phyloP scores from a whole-genome alignment of 2,329 filamentous ascomycete genomes.

The Alternaria sp. region DNA sequence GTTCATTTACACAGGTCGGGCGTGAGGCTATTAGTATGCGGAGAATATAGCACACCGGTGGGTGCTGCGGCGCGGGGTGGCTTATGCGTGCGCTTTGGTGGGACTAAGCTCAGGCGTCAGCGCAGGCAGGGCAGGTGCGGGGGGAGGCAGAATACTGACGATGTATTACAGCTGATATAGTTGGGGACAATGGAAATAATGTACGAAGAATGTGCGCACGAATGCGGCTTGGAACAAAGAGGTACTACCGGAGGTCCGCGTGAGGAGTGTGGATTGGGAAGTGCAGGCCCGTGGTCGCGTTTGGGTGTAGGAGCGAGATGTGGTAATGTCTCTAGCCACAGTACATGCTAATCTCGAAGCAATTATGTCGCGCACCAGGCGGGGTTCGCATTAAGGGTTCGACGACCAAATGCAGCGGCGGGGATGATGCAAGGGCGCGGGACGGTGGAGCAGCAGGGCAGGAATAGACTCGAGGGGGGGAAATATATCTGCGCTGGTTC shows the following conservation, averaged over 20 bases:
- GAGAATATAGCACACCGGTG: slow-evolving; percentile 6
- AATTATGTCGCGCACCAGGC: slow-evolving; percentile 49
- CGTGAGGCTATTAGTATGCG: slow-evolving; percentile 15
- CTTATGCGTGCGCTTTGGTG: slow-evolving; percentile 37
- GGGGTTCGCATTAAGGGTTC: slow-evolving; percentile 52
- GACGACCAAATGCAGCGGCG: slow-evolving; percentile 29
- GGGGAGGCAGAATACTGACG: slow-evolving; percentile 26
- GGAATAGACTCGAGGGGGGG: slow-evolving; percentile 5
- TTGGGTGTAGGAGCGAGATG: slow-evolving; percentile 22
- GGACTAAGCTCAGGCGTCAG: slow-evolving; percentile 48
- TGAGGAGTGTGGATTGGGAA: slow-evolving; percentile 40
- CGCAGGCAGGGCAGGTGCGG: slow-evolving; percentile 28
- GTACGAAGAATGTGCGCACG: slow-evolving; percentile 37
- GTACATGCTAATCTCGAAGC: slow-evolving; percentile 52
- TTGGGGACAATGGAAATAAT: slow-evolving; percentile 26
- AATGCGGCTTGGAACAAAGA: slow-evolving; percentile 34
- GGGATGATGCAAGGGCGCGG: slow-evolving; percentile 44
- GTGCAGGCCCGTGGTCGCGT: slow-evolving; percentile 35
- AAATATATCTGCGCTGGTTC: slow-evolving; percentile 5
- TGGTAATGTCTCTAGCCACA: slow-evolving; percentile 36
- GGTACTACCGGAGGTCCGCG: slow-evolving; percentile 13
- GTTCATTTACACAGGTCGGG: slow-evolving; percentile 27
- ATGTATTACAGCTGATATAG: slow-evolving; percentile 22
- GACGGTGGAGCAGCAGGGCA: slow-evolving; percentile 2
- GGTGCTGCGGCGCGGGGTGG: slow-evolving; percentile 28